phyloP scores from a whole-genome alignment of 495 filamentous ascomycete species.

The Astrocystis sublimbata region DNA sequence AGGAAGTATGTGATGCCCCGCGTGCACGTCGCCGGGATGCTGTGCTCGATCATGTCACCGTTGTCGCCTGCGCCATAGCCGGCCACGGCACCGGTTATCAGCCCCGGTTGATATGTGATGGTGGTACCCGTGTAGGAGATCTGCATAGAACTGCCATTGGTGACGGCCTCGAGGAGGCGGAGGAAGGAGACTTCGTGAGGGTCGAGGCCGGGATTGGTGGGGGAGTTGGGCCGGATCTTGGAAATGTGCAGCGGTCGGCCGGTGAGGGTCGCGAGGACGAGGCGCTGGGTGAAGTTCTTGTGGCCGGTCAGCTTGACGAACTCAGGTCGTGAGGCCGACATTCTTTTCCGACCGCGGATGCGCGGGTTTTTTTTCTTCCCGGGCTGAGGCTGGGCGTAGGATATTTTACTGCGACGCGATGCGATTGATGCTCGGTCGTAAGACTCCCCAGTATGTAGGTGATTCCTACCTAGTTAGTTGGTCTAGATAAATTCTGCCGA shows the following conservation, averaged over 20 bases:
- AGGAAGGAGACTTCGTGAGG: slow-evolving; percentile 94
- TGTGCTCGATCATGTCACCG: slow-evolving; percentile 75
- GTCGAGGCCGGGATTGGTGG: slow-evolving; percentile 81
- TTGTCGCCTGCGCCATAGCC: slow-evolving; percentile 62
- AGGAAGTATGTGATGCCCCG: slow-evolving; percentile 92
- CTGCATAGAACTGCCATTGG: slow-evolving; percentile 92
- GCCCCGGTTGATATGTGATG: slow-evolving; percentile 83
- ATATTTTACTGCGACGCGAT: not conserved
- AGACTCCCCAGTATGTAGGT: too few relatives aligned
- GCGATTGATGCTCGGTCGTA: not conserved
- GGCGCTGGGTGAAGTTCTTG: slow-evolving; percentile 75
- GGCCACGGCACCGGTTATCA: slow-evolving; percentile 78
- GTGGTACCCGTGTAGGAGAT: slow-evolving; percentile 95
- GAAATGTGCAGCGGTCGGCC: slow-evolving; percentile 88
- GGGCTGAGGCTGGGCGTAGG: too few relatives aligned
- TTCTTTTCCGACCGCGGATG: slow-evolving; percentile 21
- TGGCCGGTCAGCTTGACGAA: slow-evolving; percentile 74
- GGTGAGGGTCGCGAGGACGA: slow-evolving; percentile 88
- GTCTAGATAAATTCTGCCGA: slow-evolving; percentile 21
- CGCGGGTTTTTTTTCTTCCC: not conserved
- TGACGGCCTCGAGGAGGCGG: slow-evolving; percentile 88
- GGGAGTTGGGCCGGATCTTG: slow-evolving; percentile 83
- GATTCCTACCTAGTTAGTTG: not conserved
- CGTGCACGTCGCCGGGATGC: slow-evolving; percentile 69
- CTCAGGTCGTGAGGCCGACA: slow-evolving; percentile 48